Evolutionary conservation across 2,329 filamentous ascomycete genomes (phyloP), one percentile per base, ranked within the genome.

Genomic region (Zymoseptoria passerinii): DNA sequence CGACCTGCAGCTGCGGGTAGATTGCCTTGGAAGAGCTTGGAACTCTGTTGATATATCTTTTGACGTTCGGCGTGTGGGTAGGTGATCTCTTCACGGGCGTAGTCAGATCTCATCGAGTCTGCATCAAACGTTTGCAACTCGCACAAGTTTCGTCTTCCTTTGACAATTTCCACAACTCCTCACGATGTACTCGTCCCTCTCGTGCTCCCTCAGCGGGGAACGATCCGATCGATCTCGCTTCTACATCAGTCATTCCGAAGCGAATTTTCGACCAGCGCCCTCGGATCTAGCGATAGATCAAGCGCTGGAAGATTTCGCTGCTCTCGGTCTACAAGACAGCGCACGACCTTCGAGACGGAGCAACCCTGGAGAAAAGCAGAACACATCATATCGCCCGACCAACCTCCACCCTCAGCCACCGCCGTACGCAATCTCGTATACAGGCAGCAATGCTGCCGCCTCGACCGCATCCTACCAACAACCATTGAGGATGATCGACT

Each of bases 271-370:
- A 18, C 57, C 57, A 29, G n/a, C 53, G 8, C 53, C 53, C n/a
- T 35, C 50, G 48, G 57, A 58, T 40, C 8, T 58, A 35, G 49
- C 18, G n/a, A 50, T 58, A 18, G 57, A 55, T 23, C 48, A 58
- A 35, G 57, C 57, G 13, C 52, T 58, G 29, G 57, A 55, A 48
- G 40, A 53, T 19, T 58, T 58, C 27, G 57, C 53, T 8, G 13
- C 53, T 3, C 28, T 58, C 18, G 35, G 49, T 8, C 10, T 52
- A n/a, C 13, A 16, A n/a, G 16, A 44, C 13, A 27, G 19, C 29
- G 40, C 5, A 18, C 29, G 3, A 35, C 27, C 9, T 10, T 19
- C 52, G 40, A 27, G 23, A 52, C 27, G 23, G 35, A 49, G n/a
- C 29, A 20, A 20, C 6, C 28, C 8, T 16, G 40, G 44, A 18